Evolutionary conservation across 164 flowering plant genomes (phyloP).

Genomic region (Cinnamomum chago): DNA sequence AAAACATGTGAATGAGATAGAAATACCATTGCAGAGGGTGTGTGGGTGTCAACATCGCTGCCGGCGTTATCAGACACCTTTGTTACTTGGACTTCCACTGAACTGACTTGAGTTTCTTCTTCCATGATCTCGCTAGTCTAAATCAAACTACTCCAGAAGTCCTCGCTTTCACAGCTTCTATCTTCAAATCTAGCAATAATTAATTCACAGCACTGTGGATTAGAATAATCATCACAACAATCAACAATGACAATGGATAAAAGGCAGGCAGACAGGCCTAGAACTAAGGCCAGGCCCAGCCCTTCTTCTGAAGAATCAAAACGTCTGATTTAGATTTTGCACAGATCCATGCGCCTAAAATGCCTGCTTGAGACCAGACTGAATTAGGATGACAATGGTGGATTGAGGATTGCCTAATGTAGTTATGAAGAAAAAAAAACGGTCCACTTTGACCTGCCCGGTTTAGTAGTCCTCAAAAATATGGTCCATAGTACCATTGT

Average conservation of each 20-base stretch:
- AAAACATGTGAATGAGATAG: background rate
- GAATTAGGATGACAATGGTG: no score
- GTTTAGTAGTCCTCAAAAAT: no score
- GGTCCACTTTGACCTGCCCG: no score
- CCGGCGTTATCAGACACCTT: background rate
- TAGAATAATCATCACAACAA: background rate
- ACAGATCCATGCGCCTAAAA: no score
- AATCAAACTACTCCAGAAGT: background rate
- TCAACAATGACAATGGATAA: background rate
- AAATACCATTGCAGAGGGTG: background rate
- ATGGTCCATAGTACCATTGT: no score
- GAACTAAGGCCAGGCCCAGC: no score
- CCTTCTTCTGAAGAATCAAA: no score
- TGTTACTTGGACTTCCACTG: constrained; percentile 8
- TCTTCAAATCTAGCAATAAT: background rate
- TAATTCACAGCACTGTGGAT: background rate
- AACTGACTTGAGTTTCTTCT: constrained; percentile 8
- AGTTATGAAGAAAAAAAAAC: no score
- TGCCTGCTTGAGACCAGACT: no score
- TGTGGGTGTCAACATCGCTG: background rate
- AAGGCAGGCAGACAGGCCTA: no score
- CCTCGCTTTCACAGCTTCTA: background rate
- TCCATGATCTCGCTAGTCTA: constrained; percentile 1
- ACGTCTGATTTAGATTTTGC: no score
- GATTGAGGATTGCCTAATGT: no score